These are phyloP conservation scores for Iberis amara DNA, from an alignment of 441 rosid species.

Conservation along the genomic window DNA sequence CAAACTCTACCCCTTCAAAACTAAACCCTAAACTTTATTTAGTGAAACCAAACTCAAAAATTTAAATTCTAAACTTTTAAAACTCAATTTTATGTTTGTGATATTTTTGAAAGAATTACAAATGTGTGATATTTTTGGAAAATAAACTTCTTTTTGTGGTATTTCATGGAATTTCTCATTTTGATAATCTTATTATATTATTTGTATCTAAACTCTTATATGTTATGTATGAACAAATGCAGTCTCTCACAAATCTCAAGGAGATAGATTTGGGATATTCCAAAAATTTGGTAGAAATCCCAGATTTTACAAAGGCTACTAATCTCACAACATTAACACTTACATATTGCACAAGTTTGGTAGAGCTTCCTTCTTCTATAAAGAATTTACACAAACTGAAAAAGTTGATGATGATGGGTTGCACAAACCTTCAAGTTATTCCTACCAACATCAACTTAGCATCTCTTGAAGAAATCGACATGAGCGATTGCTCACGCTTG, in stretches of 20 bases:
- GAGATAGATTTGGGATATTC: conserved; percentile 26
- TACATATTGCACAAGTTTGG: conserved; percentile 20
- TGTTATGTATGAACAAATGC: neutral
- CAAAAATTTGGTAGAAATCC: conserved; percentile 16
- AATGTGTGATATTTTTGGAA: too few relatives aligned
- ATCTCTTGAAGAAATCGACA: conserved; percentile 14
- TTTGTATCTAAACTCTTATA: too few relatives aligned
- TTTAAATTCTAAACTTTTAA: too few relatives aligned
- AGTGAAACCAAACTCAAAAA: too few relatives aligned
- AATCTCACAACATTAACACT: conserved; percentile 22
- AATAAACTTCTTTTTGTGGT: too few relatives aligned
- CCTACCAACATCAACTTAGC: conserved; percentile 21
- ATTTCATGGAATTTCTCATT: too few relatives aligned
- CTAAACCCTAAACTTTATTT: too few relatives aligned
- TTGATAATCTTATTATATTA: too few relatives aligned
- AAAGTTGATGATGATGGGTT: conserved; percentile 11
- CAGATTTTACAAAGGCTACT: conserved; percentile 31
- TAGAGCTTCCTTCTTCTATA: conserved; percentile 27
- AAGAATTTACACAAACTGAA: conserved; percentile 11
- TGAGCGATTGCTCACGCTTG: neutral
- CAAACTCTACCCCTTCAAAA: too few relatives aligned
- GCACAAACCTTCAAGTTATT: neutral
- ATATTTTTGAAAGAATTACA: too few relatives aligned
- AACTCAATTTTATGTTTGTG: too few relatives aligned
- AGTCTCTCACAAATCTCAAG: conserved; percentile 22